Evolutionary conservation across 2,329 filamentous ascomycete species (phyloP), one percentile per base, ranked within the genome.

Genomic region (Alternaria consortialis): DNA sequence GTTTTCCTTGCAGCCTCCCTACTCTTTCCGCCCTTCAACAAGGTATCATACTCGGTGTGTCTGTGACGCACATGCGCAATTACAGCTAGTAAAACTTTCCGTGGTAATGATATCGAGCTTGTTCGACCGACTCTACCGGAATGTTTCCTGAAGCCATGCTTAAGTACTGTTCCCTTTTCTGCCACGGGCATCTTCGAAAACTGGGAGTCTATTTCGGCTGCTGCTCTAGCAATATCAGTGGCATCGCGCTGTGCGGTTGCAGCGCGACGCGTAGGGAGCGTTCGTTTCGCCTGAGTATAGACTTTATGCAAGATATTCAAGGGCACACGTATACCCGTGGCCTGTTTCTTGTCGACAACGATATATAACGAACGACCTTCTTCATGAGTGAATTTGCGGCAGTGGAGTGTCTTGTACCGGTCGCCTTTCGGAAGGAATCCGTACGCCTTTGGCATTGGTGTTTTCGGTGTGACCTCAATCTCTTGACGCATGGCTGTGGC

Each of bases 1-100:
- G 40, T 53, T 32, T 64, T 70, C 37, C 76, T 69, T 13, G 74
- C 76, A 15, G 62, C 63, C 1, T 71, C 64, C 43, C 69, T 69
- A 2, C 32, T 47, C 58, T 69, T 27, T 55, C 60, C 50, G 58
- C 6, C 64, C 66, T 27, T 43, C 13, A 47, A 54, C 52, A 56
- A 84, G 60, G 42, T 83, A 13, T 86, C 83, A 58, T 87, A 87
- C 1, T 75, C 65, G 0, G 84, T 86, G 44, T 84, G 79, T 3
- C 57, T 63, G 65, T 86, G 84, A 7, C 85, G 77, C 5, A 84
- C 78, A 62, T 86, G 82, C 3, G 85, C 84, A 23, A 79, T 71
- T 12, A 86, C 83, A 2, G 83, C 85, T 25, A 85, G 75, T 46
- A 72, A 65, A 5, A 80, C 83, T 63, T 80, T 84, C 13, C 77